phyloP scores from a whole-genome alignment of 768 basidiomycete genomes.

The Arthromyces matolae region DNA sequence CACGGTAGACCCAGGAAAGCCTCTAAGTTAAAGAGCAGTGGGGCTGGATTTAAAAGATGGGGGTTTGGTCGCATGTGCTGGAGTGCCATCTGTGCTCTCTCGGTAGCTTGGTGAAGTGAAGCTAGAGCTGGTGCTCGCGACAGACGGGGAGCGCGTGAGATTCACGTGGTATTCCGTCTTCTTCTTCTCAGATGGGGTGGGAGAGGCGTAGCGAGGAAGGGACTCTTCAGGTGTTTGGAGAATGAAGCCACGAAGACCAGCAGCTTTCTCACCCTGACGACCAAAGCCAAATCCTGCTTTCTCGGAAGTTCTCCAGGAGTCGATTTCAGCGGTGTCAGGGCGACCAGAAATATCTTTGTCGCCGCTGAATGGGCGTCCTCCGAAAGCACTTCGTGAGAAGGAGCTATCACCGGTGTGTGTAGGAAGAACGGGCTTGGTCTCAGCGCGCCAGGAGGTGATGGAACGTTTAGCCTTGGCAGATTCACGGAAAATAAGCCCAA shows the following conservation, averaged over 20 bases:
- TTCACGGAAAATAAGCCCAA: slow-evolving; percentile 78
- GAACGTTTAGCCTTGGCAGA: slow-evolving; percentile 62
- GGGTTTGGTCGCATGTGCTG: background rate
- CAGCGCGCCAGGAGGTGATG: slow-evolving; percentile 62
- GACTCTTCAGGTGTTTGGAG: slow-evolving; percentile 57
- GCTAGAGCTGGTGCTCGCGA: slow-evolving; percentile 30
- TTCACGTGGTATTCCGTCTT: slow-evolving; percentile 9
- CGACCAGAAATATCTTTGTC: slow-evolving; percentile 14
- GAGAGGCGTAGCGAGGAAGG: slow-evolving; percentile 48
- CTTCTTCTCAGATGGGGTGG: slow-evolving; percentile 17
- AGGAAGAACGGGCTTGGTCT: slow-evolving; percentile 55
- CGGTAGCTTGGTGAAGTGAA: slow-evolving; percentile 34
- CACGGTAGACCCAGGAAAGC: background rate
- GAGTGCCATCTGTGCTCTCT: slow-evolving; percentile 20
- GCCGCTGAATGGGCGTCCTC: slow-evolving; percentile 29
- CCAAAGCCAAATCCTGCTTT: slow-evolving; percentile 71
- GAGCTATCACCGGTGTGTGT: slow-evolving; percentile 36
- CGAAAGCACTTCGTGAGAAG: slow-evolving; percentile 30
- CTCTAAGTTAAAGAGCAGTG: slow-evolving; percentile 23
- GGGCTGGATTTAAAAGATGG: slow-evolving; percentile 34
- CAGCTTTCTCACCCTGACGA: slow-evolving; percentile 74
- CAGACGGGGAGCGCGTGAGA: slow-evolving; percentile 28
- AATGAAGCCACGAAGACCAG: slow-evolving; percentile 62
- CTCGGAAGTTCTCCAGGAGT: slow-evolving; percentile 30
- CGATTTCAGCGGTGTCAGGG: slow-evolving; percentile 23